Percentiles rank a stretch among this genome's conserved stretches.
Conservation (phyloP, 306 rosid genomes). For the Inga leiocalycina region DNA sequence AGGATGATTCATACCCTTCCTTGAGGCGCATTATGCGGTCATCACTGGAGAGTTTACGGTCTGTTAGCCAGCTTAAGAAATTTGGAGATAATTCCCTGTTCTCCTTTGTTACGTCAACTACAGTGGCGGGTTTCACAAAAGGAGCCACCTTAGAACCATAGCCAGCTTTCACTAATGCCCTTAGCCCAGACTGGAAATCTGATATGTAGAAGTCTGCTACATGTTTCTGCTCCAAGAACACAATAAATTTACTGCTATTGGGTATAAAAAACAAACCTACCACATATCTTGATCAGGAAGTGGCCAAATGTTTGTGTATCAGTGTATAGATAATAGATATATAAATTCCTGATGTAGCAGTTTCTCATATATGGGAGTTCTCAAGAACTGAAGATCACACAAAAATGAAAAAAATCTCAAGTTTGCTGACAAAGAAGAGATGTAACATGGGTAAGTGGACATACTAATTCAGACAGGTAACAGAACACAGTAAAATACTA, state of each 20-base stretch:
- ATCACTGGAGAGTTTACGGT: constrained; percentile 82
- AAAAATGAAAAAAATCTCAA: background rate
- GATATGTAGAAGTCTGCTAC: constrained; percentile 93
- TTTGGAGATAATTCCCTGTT: constrained; percentile 85
- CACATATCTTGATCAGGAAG: constrained; percentile 3
- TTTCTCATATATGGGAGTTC: background rate
- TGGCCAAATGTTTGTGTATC: background rate
- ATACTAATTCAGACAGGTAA: background rate
- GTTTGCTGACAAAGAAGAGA: background rate
- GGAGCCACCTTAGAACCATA: constrained; percentile 94
- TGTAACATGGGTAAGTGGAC: background rate
- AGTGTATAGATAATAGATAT: too few species aligned
- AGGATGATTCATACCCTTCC: constrained; percentile 76
- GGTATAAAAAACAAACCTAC: constrained; percentile 5
- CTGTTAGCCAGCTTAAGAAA: constrained; percentile 87
- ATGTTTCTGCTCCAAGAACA: constrained; percentile 65
- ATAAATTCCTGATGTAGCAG: background rate
- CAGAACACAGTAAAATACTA: background rate
- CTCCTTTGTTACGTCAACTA: constrained; percentile 70
- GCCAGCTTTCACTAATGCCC: constrained; percentile 96
- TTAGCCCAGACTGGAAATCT: constrained; percentile 93
- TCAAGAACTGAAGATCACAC: background rate
- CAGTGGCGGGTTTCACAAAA: constrained; percentile 78
- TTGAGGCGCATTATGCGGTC: constrained; percentile 89
- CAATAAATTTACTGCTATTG: constrained; percentile 22